Evolutionary conservation across 495 filamentous ascomycete genomes (phyloP).

Genomic region (Penicillium paxilli): DNA sequence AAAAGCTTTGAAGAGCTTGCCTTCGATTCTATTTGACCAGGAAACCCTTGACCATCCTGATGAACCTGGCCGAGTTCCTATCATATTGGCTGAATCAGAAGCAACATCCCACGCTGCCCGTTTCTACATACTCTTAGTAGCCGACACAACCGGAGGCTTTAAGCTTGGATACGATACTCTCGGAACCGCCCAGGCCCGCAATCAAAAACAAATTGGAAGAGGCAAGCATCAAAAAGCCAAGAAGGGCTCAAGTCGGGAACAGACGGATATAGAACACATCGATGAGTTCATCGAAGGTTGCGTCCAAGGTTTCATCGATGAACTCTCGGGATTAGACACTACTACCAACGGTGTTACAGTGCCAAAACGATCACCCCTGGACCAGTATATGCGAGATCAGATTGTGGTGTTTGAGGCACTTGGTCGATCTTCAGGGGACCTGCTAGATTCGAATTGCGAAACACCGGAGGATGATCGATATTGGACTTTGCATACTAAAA

Average conservation of each 20-base stretch:
- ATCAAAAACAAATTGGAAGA: slow-evolving; percentile 12
- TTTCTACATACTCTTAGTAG: slow-evolving; percentile 73
- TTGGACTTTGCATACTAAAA: slow-evolving; percentile 67
- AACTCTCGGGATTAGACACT: slow-evolving; percentile 45
- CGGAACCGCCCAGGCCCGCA: slow-evolving; percentile 30
- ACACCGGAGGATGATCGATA: slow-evolving; percentile 39
- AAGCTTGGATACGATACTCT: slow-evolving; percentile 69
- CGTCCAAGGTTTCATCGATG: slow-evolving; percentile 56
- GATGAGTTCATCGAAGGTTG: slow-evolving; percentile 45
- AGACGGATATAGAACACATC: slow-evolving; percentile 5
- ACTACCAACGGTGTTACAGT: not conserved
- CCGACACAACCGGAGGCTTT: slow-evolving; percentile 59
- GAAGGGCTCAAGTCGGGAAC: slow-evolving; percentile 2
- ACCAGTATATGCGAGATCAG: slow-evolving; percentile 77
- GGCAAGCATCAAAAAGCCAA: slow-evolving; percentile 3
- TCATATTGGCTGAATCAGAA: slow-evolving; percentile 48
- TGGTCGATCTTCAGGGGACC: slow-evolving; percentile 29
- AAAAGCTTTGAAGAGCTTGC: slow-evolving; percentile 1
- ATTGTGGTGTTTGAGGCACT: slow-evolving; percentile 80
- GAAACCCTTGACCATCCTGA: not conserved
- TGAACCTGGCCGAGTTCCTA: slow-evolving; percentile 34
- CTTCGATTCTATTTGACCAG: slow-evolving; percentile 13
- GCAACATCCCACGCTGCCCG: slow-evolving; percentile 60
- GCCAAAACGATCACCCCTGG: slow-evolving; percentile 46
- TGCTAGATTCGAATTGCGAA: slow-evolving; percentile 32